Evolutionary conservation across 2,329 filamentous ascomycete genomes (phyloP).

Genomic region (Fusarium euwallaceae): DNA sequence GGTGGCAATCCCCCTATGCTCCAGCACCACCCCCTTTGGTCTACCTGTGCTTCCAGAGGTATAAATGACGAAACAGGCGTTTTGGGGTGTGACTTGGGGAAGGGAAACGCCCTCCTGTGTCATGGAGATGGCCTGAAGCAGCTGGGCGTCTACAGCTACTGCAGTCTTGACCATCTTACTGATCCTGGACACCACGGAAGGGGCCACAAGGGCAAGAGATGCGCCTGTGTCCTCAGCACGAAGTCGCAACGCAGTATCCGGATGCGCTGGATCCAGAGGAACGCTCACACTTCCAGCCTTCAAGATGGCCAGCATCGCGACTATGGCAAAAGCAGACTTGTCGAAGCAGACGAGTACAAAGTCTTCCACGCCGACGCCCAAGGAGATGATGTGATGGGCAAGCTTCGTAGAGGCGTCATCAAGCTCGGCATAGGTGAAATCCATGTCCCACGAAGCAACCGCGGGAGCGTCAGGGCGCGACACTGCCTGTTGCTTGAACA

Average conservation of each 20-base stretch:
- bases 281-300: constrained; percentile 37
- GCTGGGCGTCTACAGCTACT: constrained; percentile 18
- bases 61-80: constrained; percentile 39
- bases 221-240: constrained; percentile 27
- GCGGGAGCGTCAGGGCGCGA: constrained; percentile 14
- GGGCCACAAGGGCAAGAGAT: constrained; percentile 26
- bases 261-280: constrained; percentile 34
- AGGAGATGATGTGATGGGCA: constrained; percentile 7
- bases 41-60: constrained; percentile 35
- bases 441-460: constrained; percentile 34
- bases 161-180: constrained; percentile 10
- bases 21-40: constrained; percentile 33
- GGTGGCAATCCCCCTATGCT: constrained; percentile 33
- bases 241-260: constrained; percentile 31
- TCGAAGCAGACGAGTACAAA: constrained; percentile 34
- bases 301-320: constrained; percentile 33
- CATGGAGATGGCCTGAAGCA: background rate
- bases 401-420: constrained; percentile 29
- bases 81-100: constrained; percentile 7
- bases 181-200: constrained; percentile 3
- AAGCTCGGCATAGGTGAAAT: constrained; percentile 36
- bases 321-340: constrained; percentile 29
- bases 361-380: constrained; percentile 13
- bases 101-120: background rate
- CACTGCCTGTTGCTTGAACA: constrained; percentile 21